A percentile compares a stretch with the other conserved stretches of the same genome.
Evolutionary conservation across 257 asterid species (phyloP).

Genomic region (Ilex aquifolium): DNA sequence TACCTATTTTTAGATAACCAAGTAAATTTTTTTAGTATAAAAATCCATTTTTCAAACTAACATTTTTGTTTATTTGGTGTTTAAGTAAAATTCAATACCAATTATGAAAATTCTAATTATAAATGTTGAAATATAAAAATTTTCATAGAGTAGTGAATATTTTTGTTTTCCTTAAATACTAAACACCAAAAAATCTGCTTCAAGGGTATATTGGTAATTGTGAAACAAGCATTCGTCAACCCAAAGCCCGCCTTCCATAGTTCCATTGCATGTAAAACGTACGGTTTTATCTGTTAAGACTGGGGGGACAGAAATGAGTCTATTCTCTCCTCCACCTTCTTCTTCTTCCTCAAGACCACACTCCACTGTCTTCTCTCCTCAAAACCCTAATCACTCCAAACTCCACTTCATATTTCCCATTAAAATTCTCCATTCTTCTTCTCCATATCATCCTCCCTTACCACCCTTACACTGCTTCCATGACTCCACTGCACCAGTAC

Average conservation of each 20-base stretch:
- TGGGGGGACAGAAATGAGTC: conserved; percentile 28
- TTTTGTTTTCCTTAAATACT: too few species aligned
- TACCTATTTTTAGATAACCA: too few species aligned
- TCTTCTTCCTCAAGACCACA: conserved; percentile 60
- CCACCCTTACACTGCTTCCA: conserved; percentile 46
- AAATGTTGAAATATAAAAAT: too few species aligned
- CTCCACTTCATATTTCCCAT: conserved; percentile 35
- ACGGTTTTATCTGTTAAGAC: conserved; percentile 21
- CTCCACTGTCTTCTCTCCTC: conserved; percentile 43
- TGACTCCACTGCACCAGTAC: conserved; percentile 46
- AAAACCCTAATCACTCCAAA: conserved; percentile 34
- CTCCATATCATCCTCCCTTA: conserved; percentile 24
- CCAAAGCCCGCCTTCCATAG: conserved; percentile 2
- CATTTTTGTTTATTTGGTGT: too few species aligned
- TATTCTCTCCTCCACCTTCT: conserved; percentile 27
- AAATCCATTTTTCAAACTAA: too few species aligned
- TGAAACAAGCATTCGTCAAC: background rate
- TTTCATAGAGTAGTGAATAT: too few species aligned
- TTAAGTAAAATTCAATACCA: too few species aligned
- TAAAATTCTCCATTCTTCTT: conserved; percentile 28
- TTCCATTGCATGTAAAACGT: conserved; percentile 4
- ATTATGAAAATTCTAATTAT: too few species aligned
- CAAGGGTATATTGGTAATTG: conserved; percentile 26
- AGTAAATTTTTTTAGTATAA: too few species aligned
- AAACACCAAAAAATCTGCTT: too few species aligned